Conservation (phyloP, 352 stramenopile genomes). For the Halophytophthora polymorphica region DNA sequence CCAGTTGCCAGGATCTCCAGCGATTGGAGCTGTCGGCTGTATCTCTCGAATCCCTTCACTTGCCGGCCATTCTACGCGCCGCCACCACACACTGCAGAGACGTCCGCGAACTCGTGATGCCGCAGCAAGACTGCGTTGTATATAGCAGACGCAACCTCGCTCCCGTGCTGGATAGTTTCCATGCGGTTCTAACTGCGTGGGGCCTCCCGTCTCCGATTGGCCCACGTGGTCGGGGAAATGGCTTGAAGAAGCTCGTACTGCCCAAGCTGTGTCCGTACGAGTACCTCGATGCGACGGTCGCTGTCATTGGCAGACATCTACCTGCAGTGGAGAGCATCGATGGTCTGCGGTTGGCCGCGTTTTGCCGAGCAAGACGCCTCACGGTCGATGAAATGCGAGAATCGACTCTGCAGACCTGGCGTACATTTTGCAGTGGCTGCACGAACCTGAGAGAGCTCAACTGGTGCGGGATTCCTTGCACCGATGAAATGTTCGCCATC, state of each 20-base stretch:
- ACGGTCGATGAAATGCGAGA: slow-evolving; percentile 25
- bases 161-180: slow-evolving; percentile 8
- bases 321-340: slow-evolving; percentile 19
- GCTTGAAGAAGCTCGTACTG: slow-evolving; percentile 25
- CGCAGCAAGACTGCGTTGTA: slow-evolving; percentile 11
- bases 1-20: slow-evolving; percentile 4
- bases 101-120: slow-evolving; percentile 17
- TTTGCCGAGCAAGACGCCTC: slow-evolving; percentile 18
- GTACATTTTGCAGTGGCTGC: slow-evolving; percentile 26
- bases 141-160: slow-evolving; percentile 5
- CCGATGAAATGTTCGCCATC: slow-evolving; percentile 26
- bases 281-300: slow-evolving; percentile 19
- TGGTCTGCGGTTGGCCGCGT: slow-evolving; percentile 24
- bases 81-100: slow-evolving; percentile 5
- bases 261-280: slow-evolving; percentile 30
- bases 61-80: slow-evolving; percentile 9
- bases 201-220: slow-evolving; percentile 1
- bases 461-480: slow-evolving; percentile 35
- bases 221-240: slow-evolving; percentile 1
- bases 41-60: slow-evolving; percentile 11
- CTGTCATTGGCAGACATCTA: slow-evolving; percentile 18
- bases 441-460: slow-evolving; percentile 18
- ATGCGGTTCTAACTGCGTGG: slow-evolving; percentile 6
- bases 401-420: slow-evolving; percentile 23
- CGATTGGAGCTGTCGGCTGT: slow-evolving; percentile 11